These are phyloP conservation scores for Rhazya stricta DNA, from an alignment of 257 asterid species.

Conservation along the genomic window DNA sequence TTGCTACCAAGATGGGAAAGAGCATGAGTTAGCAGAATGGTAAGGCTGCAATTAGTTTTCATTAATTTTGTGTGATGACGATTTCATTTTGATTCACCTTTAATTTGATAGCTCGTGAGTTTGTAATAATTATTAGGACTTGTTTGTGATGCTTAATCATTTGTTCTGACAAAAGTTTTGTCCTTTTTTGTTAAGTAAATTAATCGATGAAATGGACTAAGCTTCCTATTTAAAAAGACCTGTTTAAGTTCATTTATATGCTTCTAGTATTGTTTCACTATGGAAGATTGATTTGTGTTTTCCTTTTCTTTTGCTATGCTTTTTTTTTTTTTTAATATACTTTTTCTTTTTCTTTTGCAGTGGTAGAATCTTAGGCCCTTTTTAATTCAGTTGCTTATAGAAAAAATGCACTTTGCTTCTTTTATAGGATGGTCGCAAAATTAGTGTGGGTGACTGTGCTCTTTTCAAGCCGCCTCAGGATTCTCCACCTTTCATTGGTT, in stretches of 20 bases:
- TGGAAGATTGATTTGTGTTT: background rate
- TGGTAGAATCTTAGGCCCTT: background rate
- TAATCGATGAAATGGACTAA: no score
- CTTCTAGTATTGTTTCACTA: background rate
- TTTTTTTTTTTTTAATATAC: no score
- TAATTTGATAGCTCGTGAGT: background rate
- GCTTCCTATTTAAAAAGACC: background rate
- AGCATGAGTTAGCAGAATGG: background rate
- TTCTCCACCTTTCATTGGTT: conserved; percentile 66
- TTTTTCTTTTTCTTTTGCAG: background rate
- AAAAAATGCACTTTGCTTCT: conserved; percentile 9
- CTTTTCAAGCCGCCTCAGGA: conserved; percentile 62
- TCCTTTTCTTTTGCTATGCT: background rate
- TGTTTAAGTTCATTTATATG: background rate
- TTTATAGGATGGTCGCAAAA: conserved; percentile 63
- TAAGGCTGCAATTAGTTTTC: background rate
- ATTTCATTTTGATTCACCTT: background rate
- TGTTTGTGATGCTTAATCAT: background rate
- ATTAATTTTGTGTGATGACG: background rate
- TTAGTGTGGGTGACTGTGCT: conserved; percentile 63
- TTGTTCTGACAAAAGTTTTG: background rate
- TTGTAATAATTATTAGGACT: background rate
- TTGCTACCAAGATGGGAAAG: background rate
- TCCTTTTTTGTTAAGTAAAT: background rate
- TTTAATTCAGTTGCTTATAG: conserved; percentile 7